Percentiles rank a stretch among this genome's conserved stretches.
phyloP scores from a whole-genome alignment of 306 rosid genomes.

The Medicago lupulina region DNA sequence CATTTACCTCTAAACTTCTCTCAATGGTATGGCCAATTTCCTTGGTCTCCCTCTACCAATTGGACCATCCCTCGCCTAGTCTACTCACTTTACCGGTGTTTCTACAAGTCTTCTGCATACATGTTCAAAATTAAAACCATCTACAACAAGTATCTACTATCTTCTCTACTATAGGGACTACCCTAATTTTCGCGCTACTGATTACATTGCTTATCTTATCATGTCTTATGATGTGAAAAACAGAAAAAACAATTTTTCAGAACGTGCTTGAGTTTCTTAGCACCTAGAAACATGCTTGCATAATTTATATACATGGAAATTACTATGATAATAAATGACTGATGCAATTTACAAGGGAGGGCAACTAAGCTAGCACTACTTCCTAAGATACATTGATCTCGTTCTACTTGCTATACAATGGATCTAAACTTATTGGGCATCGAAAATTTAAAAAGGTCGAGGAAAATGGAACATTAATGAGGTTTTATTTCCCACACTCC shows the following conservation, averaged over 20 bases:
- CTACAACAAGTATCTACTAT: background rate
- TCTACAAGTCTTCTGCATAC: background rate
- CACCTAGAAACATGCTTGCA: no score
- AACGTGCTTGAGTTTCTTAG: background rate
- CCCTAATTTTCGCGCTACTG: no score
- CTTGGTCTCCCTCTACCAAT: background rate
- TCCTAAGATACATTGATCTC: background rate
- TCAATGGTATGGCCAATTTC: background rate
- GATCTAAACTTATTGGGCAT: background rate
- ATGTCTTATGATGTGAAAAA: no score
- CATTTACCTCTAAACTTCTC: background rate
- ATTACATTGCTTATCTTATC: no score
- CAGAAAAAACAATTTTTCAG: no score
- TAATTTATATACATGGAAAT: no score
- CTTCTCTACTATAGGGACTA: background rate
- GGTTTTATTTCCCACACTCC: background rate
- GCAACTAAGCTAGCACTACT: background rate
- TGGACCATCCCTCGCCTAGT: background rate
- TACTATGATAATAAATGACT: background rate
- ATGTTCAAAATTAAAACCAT: background rate
- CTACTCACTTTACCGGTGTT: background rate
- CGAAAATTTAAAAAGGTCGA: background rate
- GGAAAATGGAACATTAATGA: background rate
- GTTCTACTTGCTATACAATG: background rate
- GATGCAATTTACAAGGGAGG: background rate